These are phyloP conservation scores for Isoetes engelmannii DNA, from an alignment of 83 land plant genomes.

Conservation along the genomic window DNA sequence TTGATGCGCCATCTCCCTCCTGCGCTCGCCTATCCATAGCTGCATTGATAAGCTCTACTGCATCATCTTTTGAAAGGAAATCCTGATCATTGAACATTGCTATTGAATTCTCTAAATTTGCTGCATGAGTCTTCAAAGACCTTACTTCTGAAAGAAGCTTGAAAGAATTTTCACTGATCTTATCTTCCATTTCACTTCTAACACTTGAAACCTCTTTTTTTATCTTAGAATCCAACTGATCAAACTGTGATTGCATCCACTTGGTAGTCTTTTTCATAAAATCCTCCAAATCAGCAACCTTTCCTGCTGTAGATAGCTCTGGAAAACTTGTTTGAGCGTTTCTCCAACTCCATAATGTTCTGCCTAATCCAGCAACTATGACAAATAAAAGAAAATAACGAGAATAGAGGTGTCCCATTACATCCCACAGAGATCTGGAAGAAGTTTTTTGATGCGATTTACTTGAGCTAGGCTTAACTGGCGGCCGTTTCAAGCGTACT, in stretches of 20 bases:
- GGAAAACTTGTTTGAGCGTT: background rate
- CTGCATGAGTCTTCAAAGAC: conserved; percentile 35
- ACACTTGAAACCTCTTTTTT: conserved; percentile 2
- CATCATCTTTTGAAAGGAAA: conserved; percentile 46
- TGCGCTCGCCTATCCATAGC: conserved; percentile 40
- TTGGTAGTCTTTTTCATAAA: background rate
- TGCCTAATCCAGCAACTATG: conserved; percentile 27
- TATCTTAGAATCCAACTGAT: conserved; percentile 1
- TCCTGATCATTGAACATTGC: conserved; percentile 29
- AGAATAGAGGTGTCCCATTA: conserved; percentile 22
- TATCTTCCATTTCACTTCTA: conserved; percentile 5
- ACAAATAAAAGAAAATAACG: conserved; percentile 21
- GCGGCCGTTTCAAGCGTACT: too few relatives aligned
- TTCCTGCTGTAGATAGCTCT: conserved; percentile 28
- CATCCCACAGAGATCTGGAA: background rate
- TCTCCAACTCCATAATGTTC: conserved; percentile 25
- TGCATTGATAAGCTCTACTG: conserved; percentile 40
- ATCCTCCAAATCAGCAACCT: conserved; percentile 9
- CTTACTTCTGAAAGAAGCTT: conserved; percentile 9
- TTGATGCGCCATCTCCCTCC: conserved; percentile 27
- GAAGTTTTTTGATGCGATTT: background rate
- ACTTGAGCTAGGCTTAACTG: too few relatives aligned
- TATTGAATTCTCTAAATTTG: conserved; percentile 38
- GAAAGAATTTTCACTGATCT: background rate
- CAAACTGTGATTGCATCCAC: conserved; percentile 9